Percentiles rank a stretch among this genome's conserved stretches.
Conservation (phyloP, 768 basidiomycete genomes). For the Pleurotus sapidus region DNA sequence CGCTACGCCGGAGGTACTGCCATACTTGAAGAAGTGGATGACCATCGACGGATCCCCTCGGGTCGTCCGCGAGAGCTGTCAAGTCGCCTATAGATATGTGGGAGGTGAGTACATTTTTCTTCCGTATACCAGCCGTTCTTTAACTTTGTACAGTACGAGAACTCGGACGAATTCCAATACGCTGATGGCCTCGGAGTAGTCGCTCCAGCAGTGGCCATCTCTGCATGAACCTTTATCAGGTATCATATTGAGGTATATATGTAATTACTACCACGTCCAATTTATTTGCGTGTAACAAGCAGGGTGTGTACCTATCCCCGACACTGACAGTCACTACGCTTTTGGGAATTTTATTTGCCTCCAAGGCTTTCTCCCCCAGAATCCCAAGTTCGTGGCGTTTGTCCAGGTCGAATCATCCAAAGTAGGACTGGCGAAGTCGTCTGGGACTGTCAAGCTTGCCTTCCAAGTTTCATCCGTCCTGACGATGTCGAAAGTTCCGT, state of each 20-base stretch:
- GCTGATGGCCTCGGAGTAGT: conserved; percentile 30
- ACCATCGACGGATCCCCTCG: conserved; percentile 71
- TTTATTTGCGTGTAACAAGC: not conserved
- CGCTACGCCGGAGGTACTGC: conserved; percentile 87
- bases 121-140: not conserved
- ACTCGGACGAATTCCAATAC: conserved; percentile 70
- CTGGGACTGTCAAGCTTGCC: conserved; percentile 15
- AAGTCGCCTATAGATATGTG: conserved; percentile 98
- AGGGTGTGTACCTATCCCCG: not conserved
- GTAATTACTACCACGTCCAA: not conserved
- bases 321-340: not conserved
- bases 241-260: not conserved
- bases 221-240: not conserved
- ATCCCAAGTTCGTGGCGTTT: conserved; percentile 18
- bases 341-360: not conserved
- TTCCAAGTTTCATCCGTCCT: conserved; percentile 29
- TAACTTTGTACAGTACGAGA: conserved; percentile 50
- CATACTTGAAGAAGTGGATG: conserved; percentile 85
- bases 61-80: conserved; percentile 94
- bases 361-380: conserved; percentile 1
- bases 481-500: conserved; percentile 26
- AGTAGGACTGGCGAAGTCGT: conserved; percentile 24
- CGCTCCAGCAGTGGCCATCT: not conserved
- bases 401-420: conserved; percentile 29
- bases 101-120: conserved; percentile 55